A percentile compares a stretch with the other conserved stretches of the same genome.
phyloP scores from a whole-genome alignment of 177 flowering plant species.

The Vitis hybrid region DNA sequence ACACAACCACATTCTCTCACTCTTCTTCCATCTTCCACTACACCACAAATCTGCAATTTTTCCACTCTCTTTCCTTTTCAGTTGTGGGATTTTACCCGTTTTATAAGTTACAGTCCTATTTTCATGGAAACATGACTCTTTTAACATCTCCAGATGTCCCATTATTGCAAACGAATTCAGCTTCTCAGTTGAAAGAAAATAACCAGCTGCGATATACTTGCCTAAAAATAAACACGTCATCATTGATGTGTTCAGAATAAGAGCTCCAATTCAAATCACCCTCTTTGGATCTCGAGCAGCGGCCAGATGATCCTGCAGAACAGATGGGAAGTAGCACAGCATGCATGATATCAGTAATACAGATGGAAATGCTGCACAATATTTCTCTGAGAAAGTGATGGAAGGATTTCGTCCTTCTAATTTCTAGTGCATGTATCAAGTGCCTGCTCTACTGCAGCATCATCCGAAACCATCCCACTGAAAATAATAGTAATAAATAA shows the following conservation, averaged over 20 bases:
- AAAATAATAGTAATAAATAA: neutral
- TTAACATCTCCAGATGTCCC: slow-evolving; percentile 6
- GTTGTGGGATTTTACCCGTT: neutral
- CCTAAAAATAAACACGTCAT: slow-evolving; percentile 4
- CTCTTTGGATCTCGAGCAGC: slow-evolving; percentile 83
- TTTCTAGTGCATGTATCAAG: too few relatives aligned
- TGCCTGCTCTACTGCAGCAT: too few relatives aligned
- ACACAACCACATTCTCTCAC: slow-evolving; percentile 8
- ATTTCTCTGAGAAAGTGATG: too few relatives aligned
- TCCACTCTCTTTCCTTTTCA: neutral
- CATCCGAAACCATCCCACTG: too few relatives aligned
- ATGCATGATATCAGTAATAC: neutral
- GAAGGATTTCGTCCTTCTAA: too few relatives aligned
- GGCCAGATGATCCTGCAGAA: slow-evolving; percentile 81
- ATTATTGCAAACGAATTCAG: slow-evolving; percentile 23
- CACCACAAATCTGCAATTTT: neutral
- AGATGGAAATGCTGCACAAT: too few relatives aligned
- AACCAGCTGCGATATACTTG: slow-evolving; percentile 12
- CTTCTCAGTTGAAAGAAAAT: neutral
- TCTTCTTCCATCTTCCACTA: slow-evolving; percentile 2
- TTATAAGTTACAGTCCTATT: neutral
- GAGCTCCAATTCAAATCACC: slow-evolving; percentile 28
- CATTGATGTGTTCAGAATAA: neutral
- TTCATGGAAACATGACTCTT: slow-evolving; percentile 4
- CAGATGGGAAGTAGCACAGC: neutral